Conservation (phyloP, 345 rosid genomes). For the Populus pruinosa region DNA sequence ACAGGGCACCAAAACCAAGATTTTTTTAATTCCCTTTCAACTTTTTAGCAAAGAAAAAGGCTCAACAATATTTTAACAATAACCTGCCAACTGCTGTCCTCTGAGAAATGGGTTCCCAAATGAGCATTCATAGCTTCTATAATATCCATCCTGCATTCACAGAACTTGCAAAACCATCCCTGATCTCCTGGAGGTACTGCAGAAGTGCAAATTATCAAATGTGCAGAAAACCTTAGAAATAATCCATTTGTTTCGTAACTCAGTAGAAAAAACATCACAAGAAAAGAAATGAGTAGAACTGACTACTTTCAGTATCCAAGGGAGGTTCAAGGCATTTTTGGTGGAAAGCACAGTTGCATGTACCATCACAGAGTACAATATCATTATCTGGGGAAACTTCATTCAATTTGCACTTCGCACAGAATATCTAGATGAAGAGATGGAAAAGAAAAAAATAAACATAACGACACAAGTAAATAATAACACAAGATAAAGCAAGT, state of each 20-base stretch:
- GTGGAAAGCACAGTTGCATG: constrained; percentile 89
- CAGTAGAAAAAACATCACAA: constrained; percentile 1
- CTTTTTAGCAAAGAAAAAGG: neutral
- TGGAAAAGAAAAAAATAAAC: constrained; percentile 8
- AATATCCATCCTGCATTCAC: constrained; percentile 89
- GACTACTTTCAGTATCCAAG: constrained; percentile 80
- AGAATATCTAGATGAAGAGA: constrained; percentile 62
- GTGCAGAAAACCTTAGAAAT: constrained; percentile 10
- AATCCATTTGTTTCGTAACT: constrained; percentile 9
- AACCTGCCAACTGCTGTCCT: constrained; percentile 82
- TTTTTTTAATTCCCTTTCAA: neutral
- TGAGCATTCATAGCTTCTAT: constrained; percentile 91
- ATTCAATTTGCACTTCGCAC: constrained; percentile 81
- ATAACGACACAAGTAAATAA: neutral
- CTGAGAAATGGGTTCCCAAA: constrained; percentile 69
- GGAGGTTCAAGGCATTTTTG: constrained; percentile 95
- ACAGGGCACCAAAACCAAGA: constrained; percentile 6
- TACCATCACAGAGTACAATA: constrained; percentile 93
- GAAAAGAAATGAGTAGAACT: constrained; percentile 20
- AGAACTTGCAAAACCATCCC: constrained; percentile 93
- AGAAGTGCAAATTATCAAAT: constrained; percentile 45
- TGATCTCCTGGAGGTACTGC: constrained; percentile 97
- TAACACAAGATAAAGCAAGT: neutral
- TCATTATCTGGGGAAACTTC: constrained; percentile 91
- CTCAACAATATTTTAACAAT: constrained; percentile 12